Percentiles rank a stretch among this genome's conserved stretches.
phyloP scores from a whole-genome alignment of 768 basidiomycete genomes.

The Punctularia strigosozonata region DNA sequence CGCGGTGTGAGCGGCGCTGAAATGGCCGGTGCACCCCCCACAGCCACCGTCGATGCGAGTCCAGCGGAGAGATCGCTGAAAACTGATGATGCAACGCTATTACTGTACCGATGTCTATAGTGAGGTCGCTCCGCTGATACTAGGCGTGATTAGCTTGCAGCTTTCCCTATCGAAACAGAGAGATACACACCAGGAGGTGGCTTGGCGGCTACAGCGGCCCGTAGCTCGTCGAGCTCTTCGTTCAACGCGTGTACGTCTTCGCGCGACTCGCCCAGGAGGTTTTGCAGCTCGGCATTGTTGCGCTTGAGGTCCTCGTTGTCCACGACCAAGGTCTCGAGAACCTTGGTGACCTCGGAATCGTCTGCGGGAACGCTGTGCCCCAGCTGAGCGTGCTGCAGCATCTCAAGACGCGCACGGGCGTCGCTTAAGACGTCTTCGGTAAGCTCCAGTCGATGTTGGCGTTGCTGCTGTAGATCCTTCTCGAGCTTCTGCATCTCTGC shows the following conservation, averaged over 20 bases:
- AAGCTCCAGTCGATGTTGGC: slow-evolving; percentile 46
- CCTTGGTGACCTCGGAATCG: slow-evolving; percentile 48
- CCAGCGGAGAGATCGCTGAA: slow-evolving; percentile 8
- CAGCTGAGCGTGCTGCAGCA: slow-evolving; percentile 42
- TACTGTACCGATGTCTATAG: slow-evolving; percentile 11
- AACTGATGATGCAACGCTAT: slow-evolving; percentile 7
- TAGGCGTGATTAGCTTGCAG: no score
- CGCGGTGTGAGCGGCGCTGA: slow-evolving; percentile 11
- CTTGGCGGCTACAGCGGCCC: slow-evolving; percentile 28
- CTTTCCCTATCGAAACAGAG: neutral
- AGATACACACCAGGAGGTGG: neutral
- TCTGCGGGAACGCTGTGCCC: slow-evolving; percentile 25
- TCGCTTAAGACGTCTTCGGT: slow-evolving; percentile 59
- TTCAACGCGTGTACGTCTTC: slow-evolving; percentile 63
- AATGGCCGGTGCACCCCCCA: slow-evolving; percentile 12
- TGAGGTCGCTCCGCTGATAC: slow-evolving; percentile 7
- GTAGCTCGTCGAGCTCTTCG: slow-evolving; percentile 67
- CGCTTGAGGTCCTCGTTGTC: slow-evolving; percentile 77
- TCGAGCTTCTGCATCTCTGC: slow-evolving; percentile 53
- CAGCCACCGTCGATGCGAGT: slow-evolving; percentile 10
- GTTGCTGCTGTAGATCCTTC: slow-evolving; percentile 48
- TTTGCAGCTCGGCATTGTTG: slow-evolving; percentile 72
- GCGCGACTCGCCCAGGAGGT: slow-evolving; percentile 58
- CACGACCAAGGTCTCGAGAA: slow-evolving; percentile 76
- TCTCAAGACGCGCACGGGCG: slow-evolving; percentile 49